phyloP scores from a whole-genome alignment of 2,329 filamentous ascomycete species.

The Aspergillus sp. region DNA sequence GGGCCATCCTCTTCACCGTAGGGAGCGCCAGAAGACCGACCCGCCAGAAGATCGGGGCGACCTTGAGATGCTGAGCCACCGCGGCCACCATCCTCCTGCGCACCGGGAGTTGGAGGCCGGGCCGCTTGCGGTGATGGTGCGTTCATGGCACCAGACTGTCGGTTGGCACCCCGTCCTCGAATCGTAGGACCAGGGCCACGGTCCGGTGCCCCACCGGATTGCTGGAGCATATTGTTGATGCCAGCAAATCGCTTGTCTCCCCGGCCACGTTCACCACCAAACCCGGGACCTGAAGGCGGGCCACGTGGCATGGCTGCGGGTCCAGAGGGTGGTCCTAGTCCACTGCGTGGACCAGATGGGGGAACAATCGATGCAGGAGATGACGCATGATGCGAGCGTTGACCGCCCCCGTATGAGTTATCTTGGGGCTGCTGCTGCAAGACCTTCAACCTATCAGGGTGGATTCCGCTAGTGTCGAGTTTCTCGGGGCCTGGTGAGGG shows the following conservation, averaged over 20 bases:
- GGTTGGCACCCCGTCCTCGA: slow-evolving; percentile 43
- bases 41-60: slow-evolving; percentile 38
- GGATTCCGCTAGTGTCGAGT: slow-evolving; percentile 50
- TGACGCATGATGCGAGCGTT: slow-evolving; percentile 26
- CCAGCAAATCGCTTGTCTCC: slow-evolving; percentile 51
- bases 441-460: slow-evolving; percentile 56
- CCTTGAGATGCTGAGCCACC: slow-evolving; percentile 24
- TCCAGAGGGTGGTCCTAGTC: slow-evolving; percentile 36
- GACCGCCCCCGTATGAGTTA: slow-evolving; percentile 21
- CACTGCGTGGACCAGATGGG: slow-evolving; percentile 46
- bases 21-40: slow-evolving; percentile 27
- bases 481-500: slow-evolving; percentile 37
- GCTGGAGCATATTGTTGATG: slow-evolving; percentile 51
- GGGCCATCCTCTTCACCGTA: slow-evolving; percentile 31
- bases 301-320: slow-evolving; percentile 39
- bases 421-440: slow-evolving; percentile 38
- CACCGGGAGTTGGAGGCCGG: slow-evolving; percentile 35
- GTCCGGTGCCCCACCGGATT: slow-evolving; percentile 40
- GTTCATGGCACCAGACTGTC: slow-evolving; percentile 36
- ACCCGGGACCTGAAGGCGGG: slow-evolving; percentile 40
- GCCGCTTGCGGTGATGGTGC: slow-evolving; percentile 35
- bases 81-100: slow-evolving; percentile 27
- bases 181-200: slow-evolving; percentile 38
- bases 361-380: slow-evolving; percentile 32
- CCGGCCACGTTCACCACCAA: slow-evolving; percentile 42